phyloP scores from a whole-genome alignment of 2,329 filamentous ascomycete genomes.

The Stenocarpella maydis region DNA sequence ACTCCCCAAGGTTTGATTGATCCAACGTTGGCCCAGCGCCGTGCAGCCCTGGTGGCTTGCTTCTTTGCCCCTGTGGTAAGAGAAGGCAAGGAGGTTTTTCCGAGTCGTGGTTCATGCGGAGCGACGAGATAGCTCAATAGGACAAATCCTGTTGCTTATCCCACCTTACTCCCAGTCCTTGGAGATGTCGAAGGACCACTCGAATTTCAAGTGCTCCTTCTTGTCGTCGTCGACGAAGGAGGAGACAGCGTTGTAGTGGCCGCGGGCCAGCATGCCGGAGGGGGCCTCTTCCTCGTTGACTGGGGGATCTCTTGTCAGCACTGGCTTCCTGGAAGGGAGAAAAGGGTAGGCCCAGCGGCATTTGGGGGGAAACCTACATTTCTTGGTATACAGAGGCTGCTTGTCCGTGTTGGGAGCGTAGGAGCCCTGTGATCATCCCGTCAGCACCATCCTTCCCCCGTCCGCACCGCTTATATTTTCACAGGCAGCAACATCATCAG shows the following conservation, averaged over 20 bases:
- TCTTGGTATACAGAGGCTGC: conserved; percentile 86
- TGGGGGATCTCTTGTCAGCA: conserved; percentile 46
- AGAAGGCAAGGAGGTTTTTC: not conserved
- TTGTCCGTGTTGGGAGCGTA: conserved; percentile 93
- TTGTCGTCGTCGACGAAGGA: conserved; percentile 97
- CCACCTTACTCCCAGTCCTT: conserved; percentile 81
- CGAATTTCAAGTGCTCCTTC: conserved; percentile 87
- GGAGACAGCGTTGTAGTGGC: conserved; percentile 87
- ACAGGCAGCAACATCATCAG: too few relatives aligned
- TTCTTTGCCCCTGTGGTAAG: not conserved
- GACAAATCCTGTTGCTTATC: not conserved
- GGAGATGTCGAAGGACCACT: conserved; percentile 95
- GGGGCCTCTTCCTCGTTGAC: conserved; percentile 93
- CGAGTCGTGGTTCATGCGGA: not conserved
- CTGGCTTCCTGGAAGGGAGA: not conserved
- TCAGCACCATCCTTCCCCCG: conserved; percentile 37
- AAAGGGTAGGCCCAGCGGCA: not conserved
- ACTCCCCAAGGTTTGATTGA: not conserved
- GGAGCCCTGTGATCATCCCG: conserved; percentile 69
- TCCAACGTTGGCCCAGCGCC: not conserved
- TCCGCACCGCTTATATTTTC: not conserved
- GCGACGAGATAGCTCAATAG: not conserved
- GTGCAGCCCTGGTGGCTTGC: not conserved
- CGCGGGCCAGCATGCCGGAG: conserved; percentile 86
- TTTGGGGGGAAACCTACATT: conserved; percentile 70